Evolutionary conservation across 306 rosid species (phyloP).

Genomic region (Vigna nakashimae): DNA sequence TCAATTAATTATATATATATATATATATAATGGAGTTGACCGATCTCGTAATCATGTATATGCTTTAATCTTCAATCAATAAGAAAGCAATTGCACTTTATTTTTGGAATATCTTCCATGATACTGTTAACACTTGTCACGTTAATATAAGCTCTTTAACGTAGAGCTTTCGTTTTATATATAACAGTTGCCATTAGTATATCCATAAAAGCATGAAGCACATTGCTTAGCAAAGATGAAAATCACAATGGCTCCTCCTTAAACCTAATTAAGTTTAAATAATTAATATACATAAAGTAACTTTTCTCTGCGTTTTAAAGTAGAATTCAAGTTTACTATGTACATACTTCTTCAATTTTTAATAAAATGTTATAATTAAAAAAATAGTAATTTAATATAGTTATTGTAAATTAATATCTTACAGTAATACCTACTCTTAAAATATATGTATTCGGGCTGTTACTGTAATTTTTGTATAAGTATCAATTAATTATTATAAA

Average conservation of each 20-base stretch:
- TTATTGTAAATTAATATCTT: too few species aligned
- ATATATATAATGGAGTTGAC: conserved; percentile 45
- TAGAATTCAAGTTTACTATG: background rate
- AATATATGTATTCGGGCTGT: too few species aligned
- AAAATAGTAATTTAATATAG: too few species aligned
- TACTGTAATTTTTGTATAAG: too few species aligned
- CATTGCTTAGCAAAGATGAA: background rate
- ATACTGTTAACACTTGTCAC: conserved; percentile 42
- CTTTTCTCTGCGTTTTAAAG: background rate
- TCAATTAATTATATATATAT: conserved; percentile 15
- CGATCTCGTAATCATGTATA: conserved; percentile 50
- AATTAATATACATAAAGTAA: background rate
- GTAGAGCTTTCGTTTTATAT: background rate
- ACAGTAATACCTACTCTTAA: too few species aligned
- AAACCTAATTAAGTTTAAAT: background rate
- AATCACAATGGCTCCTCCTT: background rate
- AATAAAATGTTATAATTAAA: too few species aligned
- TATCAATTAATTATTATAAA: too few species aligned
- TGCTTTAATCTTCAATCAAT: conserved; percentile 34
- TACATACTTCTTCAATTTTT: too few species aligned
- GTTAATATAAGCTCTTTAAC: background rate
- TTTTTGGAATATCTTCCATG: conserved; percentile 35
- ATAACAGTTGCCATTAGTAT: background rate
- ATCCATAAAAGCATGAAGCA: background rate
- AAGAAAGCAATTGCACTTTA: conserved; percentile 4